phyloP scores from a whole-genome alignment of 495 filamentous ascomycete species.

The Tuber indicum region DNA sequence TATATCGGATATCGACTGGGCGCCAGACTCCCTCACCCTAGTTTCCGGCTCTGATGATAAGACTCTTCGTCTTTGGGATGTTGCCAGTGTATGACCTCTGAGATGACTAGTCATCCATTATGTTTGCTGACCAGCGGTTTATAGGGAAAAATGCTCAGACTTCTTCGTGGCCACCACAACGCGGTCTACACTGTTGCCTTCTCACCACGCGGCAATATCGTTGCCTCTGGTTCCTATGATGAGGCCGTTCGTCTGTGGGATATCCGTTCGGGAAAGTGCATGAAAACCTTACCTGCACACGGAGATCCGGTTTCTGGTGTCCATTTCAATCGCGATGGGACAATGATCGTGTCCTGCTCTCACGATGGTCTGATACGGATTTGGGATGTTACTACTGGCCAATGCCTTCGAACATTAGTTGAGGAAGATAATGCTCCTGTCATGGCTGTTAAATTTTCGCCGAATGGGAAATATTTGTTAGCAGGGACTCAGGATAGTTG shows the following conservation, averaged over 20 bases:
- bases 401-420: slow-evolving; percentile 88
- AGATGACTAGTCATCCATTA: slow-evolving; percentile 5
- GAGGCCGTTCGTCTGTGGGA: slow-evolving; percentile 98
- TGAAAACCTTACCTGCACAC: slow-evolving; percentile 88
- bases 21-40: slow-evolving; percentile 74
- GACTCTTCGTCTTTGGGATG: slow-evolving; percentile 86
- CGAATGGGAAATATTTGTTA: slow-evolving; percentile 85
- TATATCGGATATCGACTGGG: slow-evolving; percentile 83
- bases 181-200: slow-evolving; percentile 92
- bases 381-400: slow-evolving; percentile 93
- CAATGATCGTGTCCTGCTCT: slow-evolving; percentile 79
- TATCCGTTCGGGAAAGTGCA: slow-evolving; percentile 70
- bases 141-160: slow-evolving; percentile 49
- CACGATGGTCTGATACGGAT: slow-evolving; percentile 86
- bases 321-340: slow-evolving; percentile 87
- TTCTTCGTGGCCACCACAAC: slow-evolving; percentile 83
- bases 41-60: slow-evolving; percentile 96
- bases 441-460: slow-evolving; percentile 81
- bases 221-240: slow-evolving; percentile 90
- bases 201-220: slow-evolving; percentile 91
- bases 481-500: slow-evolving; percentile 87
- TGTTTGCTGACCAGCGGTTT: background rate
- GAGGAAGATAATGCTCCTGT: slow-evolving; percentile 94
- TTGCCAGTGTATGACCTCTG: slow-evolving; percentile 56
- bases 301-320: slow-evolving; percentile 91